Conservation (phyloP, 495 filamentous ascomycete genomes). For the Penicillium diatomitis region DNA sequence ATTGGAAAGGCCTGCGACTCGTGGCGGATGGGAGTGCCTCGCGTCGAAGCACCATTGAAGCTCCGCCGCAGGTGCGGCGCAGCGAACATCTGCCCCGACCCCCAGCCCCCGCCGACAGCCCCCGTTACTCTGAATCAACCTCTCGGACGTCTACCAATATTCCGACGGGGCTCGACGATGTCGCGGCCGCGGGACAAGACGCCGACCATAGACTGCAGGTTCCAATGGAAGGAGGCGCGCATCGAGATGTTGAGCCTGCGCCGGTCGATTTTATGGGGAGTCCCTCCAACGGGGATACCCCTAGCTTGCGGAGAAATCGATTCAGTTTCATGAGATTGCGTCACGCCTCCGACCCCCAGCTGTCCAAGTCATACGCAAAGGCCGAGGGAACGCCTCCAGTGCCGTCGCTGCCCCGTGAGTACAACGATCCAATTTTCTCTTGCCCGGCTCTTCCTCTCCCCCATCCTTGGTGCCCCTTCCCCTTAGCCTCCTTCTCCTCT, state of each 20-base stretch:
- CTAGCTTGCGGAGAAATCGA: conserved; percentile 41
- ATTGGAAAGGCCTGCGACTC: conserved; percentile 40
- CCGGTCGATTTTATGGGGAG: conserved; percentile 8
- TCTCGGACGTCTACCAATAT: conserved; percentile 16
- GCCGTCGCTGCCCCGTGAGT: conserved; percentile 66
- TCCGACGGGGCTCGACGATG: conserved; percentile 5
- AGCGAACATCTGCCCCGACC: conserved; percentile 38
- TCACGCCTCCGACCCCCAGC: conserved; percentile 88
- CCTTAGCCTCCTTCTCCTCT: too few relatives aligned
- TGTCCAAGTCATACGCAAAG: conserved; percentile 73
- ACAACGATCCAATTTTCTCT: conserved; percentile 1
- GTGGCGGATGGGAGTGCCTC: conserved; percentile 32
- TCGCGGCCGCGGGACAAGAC: conserved; percentile 3
- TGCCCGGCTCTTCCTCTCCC: too few relatives aligned
- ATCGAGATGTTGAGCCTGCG: conserved; percentile 7
- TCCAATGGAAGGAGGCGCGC: conserved; percentile 4
- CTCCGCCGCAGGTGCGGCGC: conserved; percentile 25
- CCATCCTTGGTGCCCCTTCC: too few relatives aligned
- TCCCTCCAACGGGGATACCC: conserved; percentile 16
- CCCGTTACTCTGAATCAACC: conserved; percentile 32
- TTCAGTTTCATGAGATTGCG: conserved; percentile 88
- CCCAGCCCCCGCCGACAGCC: conserved; percentile 21
- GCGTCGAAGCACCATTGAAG: conserved; percentile 28
- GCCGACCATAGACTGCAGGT: conserved; percentile 5
- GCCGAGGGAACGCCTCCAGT: conserved; percentile 57